A percentile compares a stretch with the other conserved stretches of the same genome.
Evolutionary conservation across 331 rosid species (phyloP).

Genomic region (Malus hybrid): DNA sequence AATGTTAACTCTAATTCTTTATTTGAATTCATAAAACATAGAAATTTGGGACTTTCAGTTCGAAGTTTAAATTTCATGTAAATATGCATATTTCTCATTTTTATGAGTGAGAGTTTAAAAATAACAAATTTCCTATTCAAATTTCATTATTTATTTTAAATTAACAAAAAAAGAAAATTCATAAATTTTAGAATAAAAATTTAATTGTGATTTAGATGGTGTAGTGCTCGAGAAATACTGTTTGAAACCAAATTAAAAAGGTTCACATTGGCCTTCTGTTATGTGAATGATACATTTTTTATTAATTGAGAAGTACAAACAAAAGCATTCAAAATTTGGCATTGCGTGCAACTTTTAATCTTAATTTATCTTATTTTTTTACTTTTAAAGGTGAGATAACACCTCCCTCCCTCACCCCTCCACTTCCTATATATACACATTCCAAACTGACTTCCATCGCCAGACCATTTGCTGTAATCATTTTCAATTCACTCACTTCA

Average conservation of each 20-base stretch:
- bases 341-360: not conserved
- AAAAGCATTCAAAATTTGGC: slow-evolving; percentile 15
- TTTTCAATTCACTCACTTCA: not conserved
- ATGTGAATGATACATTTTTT: not conserved
- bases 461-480: not conserved
- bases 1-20: not conserved
- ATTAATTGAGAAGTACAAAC: not conserved
- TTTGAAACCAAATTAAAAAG: not conserved
- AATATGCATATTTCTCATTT: accelerated
- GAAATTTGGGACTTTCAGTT: too few species aligned
- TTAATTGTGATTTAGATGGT: not conserved
- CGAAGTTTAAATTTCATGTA: too few species aligned
- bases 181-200: too few species aligned
- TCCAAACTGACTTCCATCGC: not conserved
- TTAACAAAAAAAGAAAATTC: accelerated
- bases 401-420: slow-evolving; percentile 1
- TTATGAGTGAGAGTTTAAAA: too few species aligned
- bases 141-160: too few species aligned
- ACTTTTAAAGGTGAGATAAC: not conserved
- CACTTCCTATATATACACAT: slow-evolving; percentile 3
- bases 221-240: not conserved
- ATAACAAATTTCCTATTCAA: accelerated
- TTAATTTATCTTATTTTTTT: not conserved
- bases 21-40: too few species aligned
- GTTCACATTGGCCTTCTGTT: slow-evolving; percentile 1